Evolutionary conservation across 176 grass and related monocot genomes (phyloP), one percentile per base, ranked within the genome.

Genomic region (Oryza longistaminata): DNA sequence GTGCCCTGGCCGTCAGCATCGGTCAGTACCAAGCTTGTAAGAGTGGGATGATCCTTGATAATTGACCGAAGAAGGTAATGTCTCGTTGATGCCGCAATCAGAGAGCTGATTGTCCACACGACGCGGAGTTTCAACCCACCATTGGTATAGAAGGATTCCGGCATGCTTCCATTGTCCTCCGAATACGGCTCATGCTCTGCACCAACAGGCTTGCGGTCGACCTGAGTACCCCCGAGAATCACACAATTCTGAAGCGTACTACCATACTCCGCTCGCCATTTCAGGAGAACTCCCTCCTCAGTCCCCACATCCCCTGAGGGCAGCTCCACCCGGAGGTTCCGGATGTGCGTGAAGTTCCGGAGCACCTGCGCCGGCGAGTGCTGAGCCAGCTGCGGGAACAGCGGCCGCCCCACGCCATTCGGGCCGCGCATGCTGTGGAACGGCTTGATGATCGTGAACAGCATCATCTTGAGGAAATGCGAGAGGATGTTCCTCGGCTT

Each of bases 21-120:
- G 0, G 91, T 92, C 25, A 98, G 74, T 37, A 95, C 87, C 93
- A 95, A 76, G 83, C 80, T 95, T 29, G 48, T 73, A 73, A 98
- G 87, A 3, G 96, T 93, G 9, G 93, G 91, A 55, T 95, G 96
- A 11, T 95, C 91, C 87, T 90, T 95, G 83, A 98, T 93, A 50
- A 98, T 93, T 22, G 91, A 87, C 31, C 80, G 85, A 21, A 98
- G 93, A 83, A 98, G 88, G 83, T 90, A 92, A 82, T 98, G 96
- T 53, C 96, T 89, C 0, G 93, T 98, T 2, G 96, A 98, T 14
- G 96, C 96, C 0, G 96, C 96, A 61, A 98, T 98, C 35, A 98
- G 62, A 52, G 95, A 97, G 67, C 91, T 95, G 68, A 97, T 97
- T n/a, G 95, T 97, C 95, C 95, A 97, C 70, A 95, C 93, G 0